Evolutionary conservation across 2,329 filamentous ascomycete genomes (phyloP), one percentile per base, ranked within the genome.

Genomic region (Drechslera avenae): DNA sequence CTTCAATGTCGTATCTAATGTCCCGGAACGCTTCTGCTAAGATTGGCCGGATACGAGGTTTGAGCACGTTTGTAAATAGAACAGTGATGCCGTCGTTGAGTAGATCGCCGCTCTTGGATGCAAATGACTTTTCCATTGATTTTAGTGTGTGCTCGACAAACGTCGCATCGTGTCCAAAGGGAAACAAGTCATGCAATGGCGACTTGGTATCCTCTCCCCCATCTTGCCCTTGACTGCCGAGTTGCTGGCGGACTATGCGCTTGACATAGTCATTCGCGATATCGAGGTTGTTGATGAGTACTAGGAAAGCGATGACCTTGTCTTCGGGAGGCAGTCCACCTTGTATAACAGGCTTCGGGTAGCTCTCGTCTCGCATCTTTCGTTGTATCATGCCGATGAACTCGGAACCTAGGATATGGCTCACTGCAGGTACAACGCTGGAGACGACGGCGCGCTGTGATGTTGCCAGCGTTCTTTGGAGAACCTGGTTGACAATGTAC

Each of bases 381-480:
- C 93, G 87, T 73, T 97, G 93, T 32, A 96, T 87, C 91, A 99
- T 97, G 64, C 91, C 90, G 59, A 97, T 87, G 70, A 97, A 99
- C 72, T 99, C 94, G 3, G 86, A 86, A 23, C 88, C 86, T 3
- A 99, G 82, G 0, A 99, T 87, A 28, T 91, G 85, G 14, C 88
- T 85, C 4, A 97, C 80, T 0, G 86, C 88, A 2, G 91, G 88
- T 19, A 97, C 77, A 5, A 96, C 89, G 49, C 84, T 89, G 34
- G 85, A 84, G 17, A 96, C 83, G 3, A 96, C 86, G 14, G 87
- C 82, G 60, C 86, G 81, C 69, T 97, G 92, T 2, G 89, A 90
- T 0, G 95, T 97, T 0, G 90, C 88, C 17, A 97, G 79, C 0
- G 91, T 89, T 59, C 93, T 87, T 58, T 95, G 88, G 6, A 97